These are phyloP conservation scores for Diplodia mutila DNA, from an alignment of 2,329 filamentous ascomycete species.

Conservation along the genomic window DNA sequence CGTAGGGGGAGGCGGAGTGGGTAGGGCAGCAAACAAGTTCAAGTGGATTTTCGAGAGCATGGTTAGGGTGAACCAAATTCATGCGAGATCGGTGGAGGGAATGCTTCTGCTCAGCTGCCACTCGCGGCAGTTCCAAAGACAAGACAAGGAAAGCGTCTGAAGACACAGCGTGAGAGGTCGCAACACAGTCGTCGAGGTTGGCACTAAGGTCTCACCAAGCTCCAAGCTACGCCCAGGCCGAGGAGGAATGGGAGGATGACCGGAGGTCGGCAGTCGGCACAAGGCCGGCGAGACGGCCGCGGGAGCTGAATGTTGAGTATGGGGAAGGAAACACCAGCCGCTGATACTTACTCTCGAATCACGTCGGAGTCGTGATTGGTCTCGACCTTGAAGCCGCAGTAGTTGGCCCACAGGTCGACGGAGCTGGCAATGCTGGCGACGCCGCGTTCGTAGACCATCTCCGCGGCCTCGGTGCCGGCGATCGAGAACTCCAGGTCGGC, in stretches of 20 bases:
- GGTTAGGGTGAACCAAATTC: slow-evolving; percentile 22
- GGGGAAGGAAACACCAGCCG: slow-evolving; percentile 26
- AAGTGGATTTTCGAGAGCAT: slow-evolving; percentile 22
- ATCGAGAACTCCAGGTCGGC: slow-evolving; percentile 97
- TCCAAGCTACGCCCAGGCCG: slow-evolving; percentile 25
- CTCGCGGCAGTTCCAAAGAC: slow-evolving; percentile 28
- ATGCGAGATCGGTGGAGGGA: slow-evolving; percentile 24
- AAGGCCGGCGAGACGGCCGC: slow-evolving; percentile 18
- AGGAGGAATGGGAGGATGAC: slow-evolving; percentile 37
- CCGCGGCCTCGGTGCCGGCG: slow-evolving; percentile 92
- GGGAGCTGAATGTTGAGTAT: slow-evolving; percentile 25
- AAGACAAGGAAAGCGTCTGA: slow-evolving; percentile 51
- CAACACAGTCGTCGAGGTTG: slow-evolving; percentile 29
- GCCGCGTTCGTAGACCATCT: slow-evolving; percentile 97
- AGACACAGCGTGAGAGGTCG: slow-evolving; percentile 34
- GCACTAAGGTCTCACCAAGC: slow-evolving; percentile 33
- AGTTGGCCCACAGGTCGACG: slow-evolving; percentile 95
- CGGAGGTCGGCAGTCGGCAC: slow-evolving; percentile 29
- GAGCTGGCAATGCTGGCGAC: slow-evolving; percentile 91
- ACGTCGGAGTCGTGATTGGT: slow-evolving; percentile 92
- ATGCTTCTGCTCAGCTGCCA: slow-evolving; percentile 22
- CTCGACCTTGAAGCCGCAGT: slow-evolving; percentile 97
- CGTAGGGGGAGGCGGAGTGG: slow-evolving; percentile 35
- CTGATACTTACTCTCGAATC: slow-evolving; percentile 98
- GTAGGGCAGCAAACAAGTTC: slow-evolving; percentile 49